Evolutionary conservation across 1,139 yeast genomes (phyloP), one percentile per base, ranked within the genome.

Genomic region (Candida sp.): DNA sequence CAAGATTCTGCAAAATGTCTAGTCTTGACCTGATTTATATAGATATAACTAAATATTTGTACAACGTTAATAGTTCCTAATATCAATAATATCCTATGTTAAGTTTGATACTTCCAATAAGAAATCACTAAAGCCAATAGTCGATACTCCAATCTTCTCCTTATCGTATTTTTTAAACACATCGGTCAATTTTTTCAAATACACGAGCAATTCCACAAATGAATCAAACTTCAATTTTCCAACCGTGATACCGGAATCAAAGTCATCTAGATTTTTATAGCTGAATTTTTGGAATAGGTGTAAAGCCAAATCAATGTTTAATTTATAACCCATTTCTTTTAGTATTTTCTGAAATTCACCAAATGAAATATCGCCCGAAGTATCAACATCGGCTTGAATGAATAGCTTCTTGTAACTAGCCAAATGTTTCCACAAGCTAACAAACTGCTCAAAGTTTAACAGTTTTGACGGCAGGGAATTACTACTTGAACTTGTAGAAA

Each of bases 181-280:
- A 57, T 86, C 91, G 1, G 96, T 87, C 52, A 87, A 75, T 50
- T 87, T 79, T 60, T 89, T 75, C 54, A 88, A 68, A 73, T 87
- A 85, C 30, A 87, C 87, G 52, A 89, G 74, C 44, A 87, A 75
- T 58, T 88, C 96, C 37, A 88, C 90, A 63, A 88, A 88, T 60
- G 82, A 77, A 62, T 89, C 96, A 61, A 88, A 89, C 49, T 86
- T 82, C 60, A 88, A 70, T 50, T 79, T 83, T 21, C 82, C 83
- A 50, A 77, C 67, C 0, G 66, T 52, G 5, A 60, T 48, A 19
- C 61, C 59, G 37, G 55, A 57, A 35, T 49, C 57, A 38, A 43
- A 45, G 7, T 51, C 75, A 51, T 57, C 68, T 56, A 48, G 60
- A 52, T 54, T 73, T 62, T 67, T 68, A 46, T 61, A 56, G 33